Percentiles rank a stretch among this genome's conserved stretches.
These are phyloP conservation scores for Leccinum aurantiacum DNA, from an alignment of 768 basidiomycete species.

Conservation along the genomic window DNA sequence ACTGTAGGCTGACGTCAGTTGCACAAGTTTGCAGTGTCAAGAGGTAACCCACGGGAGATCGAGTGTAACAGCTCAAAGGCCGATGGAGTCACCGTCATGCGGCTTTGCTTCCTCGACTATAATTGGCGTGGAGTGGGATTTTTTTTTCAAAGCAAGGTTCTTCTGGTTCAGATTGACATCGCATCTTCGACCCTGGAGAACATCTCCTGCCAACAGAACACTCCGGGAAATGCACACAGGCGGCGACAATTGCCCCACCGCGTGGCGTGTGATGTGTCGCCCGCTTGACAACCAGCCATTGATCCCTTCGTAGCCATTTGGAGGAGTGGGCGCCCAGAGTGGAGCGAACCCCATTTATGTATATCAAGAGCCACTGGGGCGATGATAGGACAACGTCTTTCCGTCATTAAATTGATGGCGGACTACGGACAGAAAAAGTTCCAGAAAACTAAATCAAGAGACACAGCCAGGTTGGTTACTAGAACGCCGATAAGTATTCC, in stretches of 20 bases:
- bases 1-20: neutral
- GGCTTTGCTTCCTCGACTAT: constrained; percentile 2
- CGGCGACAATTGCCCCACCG: neutral
- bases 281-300: constrained; percentile 3
- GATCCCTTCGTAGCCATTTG: neutral
- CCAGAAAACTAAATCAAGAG: constrained; percentile 1
- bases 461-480: neutral
- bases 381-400: constrained; percentile 8
- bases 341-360: constrained; percentile 3
- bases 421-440: neutral
- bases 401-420: neutral
- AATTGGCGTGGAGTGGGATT: neutral
- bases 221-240: neutral
- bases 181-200: neutral
- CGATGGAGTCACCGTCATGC: constrained; percentile 6
- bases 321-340: neutral
- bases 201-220: neutral
- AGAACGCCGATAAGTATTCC: constrained; percentile 1
- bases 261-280: neutral
- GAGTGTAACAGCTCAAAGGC: neutral
- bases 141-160: neutral
- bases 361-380: neutral
- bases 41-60: neutral
- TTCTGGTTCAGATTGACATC: neutral
- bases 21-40: neutral